A percentile compares a stretch with the other conserved stretches of the same genome.
phyloP scores from a whole-genome alignment of 768 basidiomycete species.

The Scleroderma citrinum region DNA sequence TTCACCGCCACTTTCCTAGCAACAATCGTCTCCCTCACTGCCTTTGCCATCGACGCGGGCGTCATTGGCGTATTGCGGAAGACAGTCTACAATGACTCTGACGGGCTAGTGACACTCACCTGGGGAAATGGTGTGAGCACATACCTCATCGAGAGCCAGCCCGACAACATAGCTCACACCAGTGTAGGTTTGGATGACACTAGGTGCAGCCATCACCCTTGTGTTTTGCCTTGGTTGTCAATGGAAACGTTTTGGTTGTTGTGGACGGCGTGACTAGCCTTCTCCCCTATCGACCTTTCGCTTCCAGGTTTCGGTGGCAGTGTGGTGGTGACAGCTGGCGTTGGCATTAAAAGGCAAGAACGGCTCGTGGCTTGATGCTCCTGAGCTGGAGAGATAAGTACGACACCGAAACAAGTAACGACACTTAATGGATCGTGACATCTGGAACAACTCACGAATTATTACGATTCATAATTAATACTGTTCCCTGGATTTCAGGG shows the following conservation, averaged over 20 bases:
- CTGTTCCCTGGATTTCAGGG: too few relatives aligned
- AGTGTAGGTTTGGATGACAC: slow-evolving; percentile 47
- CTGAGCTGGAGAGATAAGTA: too few relatives aligned
- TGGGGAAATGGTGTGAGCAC: slow-evolving; percentile 44
- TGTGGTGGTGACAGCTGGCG: too few relatives aligned
- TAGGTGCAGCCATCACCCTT: slow-evolving; percentile 38
- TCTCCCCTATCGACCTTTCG: too few relatives aligned
- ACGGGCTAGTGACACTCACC: slow-evolving; percentile 34
- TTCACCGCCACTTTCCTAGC: slow-evolving; percentile 30
- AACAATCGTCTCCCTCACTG: slow-evolving; percentile 39
- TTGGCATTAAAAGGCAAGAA: not conserved
- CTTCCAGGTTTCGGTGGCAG: too few relatives aligned
- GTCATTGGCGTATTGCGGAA: slow-evolving; percentile 41
- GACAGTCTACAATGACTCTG: slow-evolving; percentile 36
- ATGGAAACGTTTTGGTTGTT: slow-evolving; percentile 4
- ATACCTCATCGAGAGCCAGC: not conserved
- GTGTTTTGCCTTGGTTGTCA: slow-evolving; percentile 17
- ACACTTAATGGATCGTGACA: too few relatives aligned
- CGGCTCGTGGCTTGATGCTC: not conserved
- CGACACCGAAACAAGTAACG: too few relatives aligned
- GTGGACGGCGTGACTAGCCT: not conserved
- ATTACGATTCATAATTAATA: too few relatives aligned
- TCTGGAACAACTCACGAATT: too few relatives aligned
- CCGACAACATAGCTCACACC: slow-evolving; percentile 10
- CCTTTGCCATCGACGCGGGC: slow-evolving; percentile 50